Percentiles rank a stretch among this genome's conserved stretches.
Conservation (phyloP, 352 stramenopile genomes). For the Phytophthora syringae region DNA sequence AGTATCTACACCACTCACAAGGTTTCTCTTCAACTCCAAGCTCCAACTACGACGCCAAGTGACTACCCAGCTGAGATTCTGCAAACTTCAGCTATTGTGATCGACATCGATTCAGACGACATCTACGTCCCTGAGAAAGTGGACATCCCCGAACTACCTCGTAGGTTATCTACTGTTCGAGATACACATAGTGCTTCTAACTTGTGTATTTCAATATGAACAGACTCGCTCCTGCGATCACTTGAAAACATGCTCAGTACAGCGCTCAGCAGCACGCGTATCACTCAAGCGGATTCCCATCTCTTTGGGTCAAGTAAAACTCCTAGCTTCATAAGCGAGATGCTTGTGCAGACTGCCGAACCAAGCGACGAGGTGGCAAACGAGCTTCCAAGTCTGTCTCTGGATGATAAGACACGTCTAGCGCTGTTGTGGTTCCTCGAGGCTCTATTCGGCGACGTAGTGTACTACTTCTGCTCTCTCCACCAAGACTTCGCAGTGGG, state of each 20-base stretch:
- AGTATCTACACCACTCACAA: slow-evolving; percentile 76
- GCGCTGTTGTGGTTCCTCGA: slow-evolving; percentile 67
- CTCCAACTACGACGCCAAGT: slow-evolving; percentile 7
- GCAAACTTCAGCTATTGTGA: slow-evolving; percentile 53
- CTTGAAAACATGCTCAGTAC: slow-evolving; percentile 54
- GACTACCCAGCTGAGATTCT: slow-evolving; percentile 56
- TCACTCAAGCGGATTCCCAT: slow-evolving; percentile 54
- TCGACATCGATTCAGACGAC: slow-evolving; percentile 77
- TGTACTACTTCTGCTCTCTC: slow-evolving; percentile 70
- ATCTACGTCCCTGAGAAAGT: slow-evolving; percentile 68
- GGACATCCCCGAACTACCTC: slow-evolving; percentile 72
- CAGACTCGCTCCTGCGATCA: slow-evolving; percentile 60
- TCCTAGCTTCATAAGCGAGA: slow-evolving; percentile 37
- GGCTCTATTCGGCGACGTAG: slow-evolving; percentile 64
- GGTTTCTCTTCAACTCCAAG: slow-evolving; percentile 47
- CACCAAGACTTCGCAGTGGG: slow-evolving; percentile 43
- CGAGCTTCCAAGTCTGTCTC: slow-evolving; percentile 6
- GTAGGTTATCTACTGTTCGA: slow-evolving; percentile 35
- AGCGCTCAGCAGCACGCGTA: slow-evolving; percentile 42
- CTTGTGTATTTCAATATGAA: slow-evolving; percentile 2
- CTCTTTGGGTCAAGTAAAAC: slow-evolving; percentile 45
- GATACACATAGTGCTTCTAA: neutral
- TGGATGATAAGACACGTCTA: slow-evolving; percentile 42
- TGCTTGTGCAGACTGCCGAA: slow-evolving; percentile 25
- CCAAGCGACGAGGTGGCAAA: slow-evolving; percentile 9